Conservation (phyloP, 1,139 yeast species). For the Geotrichum australiense region DNA sequence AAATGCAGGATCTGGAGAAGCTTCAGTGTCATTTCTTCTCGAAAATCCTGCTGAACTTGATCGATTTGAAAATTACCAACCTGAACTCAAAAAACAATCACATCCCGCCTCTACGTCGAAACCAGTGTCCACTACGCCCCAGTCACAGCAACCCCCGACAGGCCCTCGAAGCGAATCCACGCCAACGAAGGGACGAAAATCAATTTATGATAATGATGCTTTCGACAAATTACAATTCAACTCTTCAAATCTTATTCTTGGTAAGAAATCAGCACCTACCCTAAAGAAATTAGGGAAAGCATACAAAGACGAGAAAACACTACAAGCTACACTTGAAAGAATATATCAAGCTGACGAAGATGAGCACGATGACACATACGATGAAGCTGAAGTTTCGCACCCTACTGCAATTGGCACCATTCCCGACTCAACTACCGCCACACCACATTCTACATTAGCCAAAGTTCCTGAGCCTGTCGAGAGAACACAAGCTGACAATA, state of each 20-base stretch:
- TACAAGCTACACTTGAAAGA: slow-evolving; percentile 56
- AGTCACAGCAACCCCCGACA: slow-evolving; percentile 11
- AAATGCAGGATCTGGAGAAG: slow-evolving; percentile 49
- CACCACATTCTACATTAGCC: slow-evolving; percentile 20
- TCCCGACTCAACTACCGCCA: slow-evolving; percentile 10
- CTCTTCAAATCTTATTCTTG: slow-evolving; percentile 22
- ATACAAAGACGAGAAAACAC: slow-evolving; percentile 36
- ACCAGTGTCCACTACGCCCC: slow-evolving; percentile 17
- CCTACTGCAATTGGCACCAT: slow-evolving; percentile 34
- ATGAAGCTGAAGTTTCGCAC: slow-evolving; percentile 51
- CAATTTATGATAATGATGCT: slow-evolving; percentile 34
- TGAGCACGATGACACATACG: slow-evolving; percentile 81
- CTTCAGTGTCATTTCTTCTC: slow-evolving; percentile 50
- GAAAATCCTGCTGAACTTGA: slow-evolving; percentile 49
- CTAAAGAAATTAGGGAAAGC: slow-evolving; percentile 11
- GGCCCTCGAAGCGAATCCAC: slow-evolving; percentile 11
- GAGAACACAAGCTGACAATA: slow-evolving; percentile 24
- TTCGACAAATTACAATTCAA: slow-evolving; percentile 30
- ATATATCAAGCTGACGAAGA: slow-evolving; percentile 68
- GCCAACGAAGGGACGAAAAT: slow-evolving; percentile 10
- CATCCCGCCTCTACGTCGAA: slow-evolving; percentile 12
- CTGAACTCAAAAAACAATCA: not conserved
- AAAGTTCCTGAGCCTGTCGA: slow-evolving; percentile 23
- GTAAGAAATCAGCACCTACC: slow-evolving; percentile 28
- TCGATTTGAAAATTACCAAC: slow-evolving; percentile 19